Evolutionary conservation across 2,329 filamentous ascomycete genomes (phyloP), one percentile per base, ranked within the genome.

Genomic region (Tolypocladium endophyticum): DNA sequence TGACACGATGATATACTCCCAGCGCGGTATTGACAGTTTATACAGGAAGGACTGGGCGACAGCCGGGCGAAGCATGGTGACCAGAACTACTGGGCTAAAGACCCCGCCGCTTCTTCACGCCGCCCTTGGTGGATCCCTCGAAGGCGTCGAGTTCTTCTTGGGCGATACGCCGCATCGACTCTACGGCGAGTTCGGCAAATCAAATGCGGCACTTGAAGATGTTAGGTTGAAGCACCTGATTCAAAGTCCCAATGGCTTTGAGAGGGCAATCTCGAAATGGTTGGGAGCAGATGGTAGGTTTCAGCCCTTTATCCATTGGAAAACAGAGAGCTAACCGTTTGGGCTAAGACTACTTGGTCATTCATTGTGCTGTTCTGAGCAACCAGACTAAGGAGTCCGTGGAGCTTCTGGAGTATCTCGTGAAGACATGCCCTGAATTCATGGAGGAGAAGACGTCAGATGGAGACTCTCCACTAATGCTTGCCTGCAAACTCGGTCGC

Each of bases 111-210:
- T 89, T 11, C 77, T 89, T 1, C 73, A 80, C 61, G 85, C 86
- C 53, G 85, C 83, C 16, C 66, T 74, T 11, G 65, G 66, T 2
- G 84, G 85, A 3, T 87, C 78, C 25, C 69, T 93, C n/a, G 82
- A 87, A 45, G 80, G 81, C 23, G 83, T 90, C 0, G 86, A 94
- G 67, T 95, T 89, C 84, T 90, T 93, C 70, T 72, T 91, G 59
- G 86, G 87, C 60, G 87, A 90, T 62, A 81, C 83, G 0, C 89
- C 90, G 0, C 73, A 83, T 64, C 79, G 85, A 35, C 77, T 83
- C 58, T 94, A 94, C 67, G 72, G 79, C 33, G 83, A 90, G 54
- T 94, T 92, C 68, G 79, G 76, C 45, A 76, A 76, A 62, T 81
- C 85, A 0, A 81, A 85, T 63, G 71, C 76, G 1, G 81, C 88